Conservation (phyloP, 345 rosid genomes). For the Populus alba region DNA sequence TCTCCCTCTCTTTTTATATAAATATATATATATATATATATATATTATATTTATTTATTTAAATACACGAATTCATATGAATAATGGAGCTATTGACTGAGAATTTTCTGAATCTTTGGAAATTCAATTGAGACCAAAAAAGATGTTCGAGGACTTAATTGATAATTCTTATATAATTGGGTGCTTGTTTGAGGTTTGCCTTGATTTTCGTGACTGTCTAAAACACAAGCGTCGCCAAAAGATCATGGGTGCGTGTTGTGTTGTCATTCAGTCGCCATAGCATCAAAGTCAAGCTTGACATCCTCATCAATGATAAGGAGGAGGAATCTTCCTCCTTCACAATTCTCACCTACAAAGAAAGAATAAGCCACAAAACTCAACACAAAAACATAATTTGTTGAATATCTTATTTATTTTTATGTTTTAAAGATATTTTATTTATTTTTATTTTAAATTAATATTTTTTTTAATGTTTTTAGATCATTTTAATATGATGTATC, state of each 20-base stretch:
- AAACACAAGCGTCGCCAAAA: neutral
- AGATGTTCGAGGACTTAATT: neutral
- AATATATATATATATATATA: too few relatives aligned
- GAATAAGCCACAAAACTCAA: neutral
- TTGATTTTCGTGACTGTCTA: neutral
- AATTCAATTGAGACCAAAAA: neutral
- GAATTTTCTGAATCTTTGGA: neutral
- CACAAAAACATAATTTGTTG: neutral
- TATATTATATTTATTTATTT: too few relatives aligned
- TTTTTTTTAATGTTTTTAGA: too few relatives aligned
- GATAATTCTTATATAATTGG: neutral
- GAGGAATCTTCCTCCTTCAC: neutral
- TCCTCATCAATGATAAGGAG: neutral
- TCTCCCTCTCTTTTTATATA: too few relatives aligned
- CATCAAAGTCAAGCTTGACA: conserved; percentile 9
- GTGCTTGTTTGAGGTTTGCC: neutral
- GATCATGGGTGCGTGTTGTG: neutral
- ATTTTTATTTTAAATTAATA: too few relatives aligned
- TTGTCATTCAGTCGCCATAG: neutral
- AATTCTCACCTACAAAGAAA: neutral
- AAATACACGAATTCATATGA: neutral
- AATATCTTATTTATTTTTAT: too few relatives aligned
- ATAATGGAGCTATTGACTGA: too few relatives aligned
- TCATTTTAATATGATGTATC: too few relatives aligned
- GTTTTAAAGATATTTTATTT: too few relatives aligned